These are phyloP conservation scores for Suillus paluster DNA, from an alignment of 768 basidiomycete species.

Conservation along the genomic window DNA sequence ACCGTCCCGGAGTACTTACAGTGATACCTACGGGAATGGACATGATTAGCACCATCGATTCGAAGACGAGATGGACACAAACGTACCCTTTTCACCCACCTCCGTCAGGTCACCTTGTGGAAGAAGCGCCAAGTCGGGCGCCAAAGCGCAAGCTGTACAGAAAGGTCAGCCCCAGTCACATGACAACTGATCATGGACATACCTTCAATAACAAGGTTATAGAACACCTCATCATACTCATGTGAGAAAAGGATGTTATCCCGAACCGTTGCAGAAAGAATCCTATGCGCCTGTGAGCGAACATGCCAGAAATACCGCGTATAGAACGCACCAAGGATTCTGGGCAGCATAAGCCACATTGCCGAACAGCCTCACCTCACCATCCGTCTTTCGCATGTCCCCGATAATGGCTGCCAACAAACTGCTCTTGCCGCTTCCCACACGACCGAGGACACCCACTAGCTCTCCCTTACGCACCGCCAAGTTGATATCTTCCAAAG, in stretches of 20 bases:
- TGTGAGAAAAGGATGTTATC: slow-evolving; percentile 95
- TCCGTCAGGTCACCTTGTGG: slow-evolving; percentile 84
- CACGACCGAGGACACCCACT: slow-evolving; percentile 83
- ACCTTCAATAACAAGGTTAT: slow-evolving; percentile 84
- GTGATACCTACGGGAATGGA: slow-evolving; percentile 52
- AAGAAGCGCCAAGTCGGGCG: slow-evolving; percentile 78
- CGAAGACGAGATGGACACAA: not conserved
- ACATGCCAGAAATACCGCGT: not conserved
- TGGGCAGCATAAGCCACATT: slow-evolving; percentile 85
- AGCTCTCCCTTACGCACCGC: slow-evolving; percentile 82
- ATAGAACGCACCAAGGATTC: slow-evolving; percentile 69
- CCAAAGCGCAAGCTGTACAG: slow-evolving; percentile 76
- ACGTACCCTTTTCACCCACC: slow-evolving; percentile 81
- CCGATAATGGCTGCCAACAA: slow-evolving; percentile 82
- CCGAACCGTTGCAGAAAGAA: slow-evolving; percentile 82
- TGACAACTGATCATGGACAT: not conserved
- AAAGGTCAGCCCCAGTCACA: not conserved
- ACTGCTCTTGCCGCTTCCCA: slow-evolving; percentile 91
- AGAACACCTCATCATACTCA: slow-evolving; percentile 84
- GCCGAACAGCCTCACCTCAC: slow-evolving; percentile 70
- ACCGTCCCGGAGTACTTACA: slow-evolving; percentile 39
- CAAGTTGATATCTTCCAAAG: slow-evolving; percentile 79
- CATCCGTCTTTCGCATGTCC: slow-evolving; percentile 81
- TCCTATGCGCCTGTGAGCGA: slow-evolving; percentile 47
- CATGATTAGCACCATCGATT: not conserved